phyloP scores from a whole-genome alignment of 176 grass and related monocot genomes.

The Lolium multiflorum region DNA sequence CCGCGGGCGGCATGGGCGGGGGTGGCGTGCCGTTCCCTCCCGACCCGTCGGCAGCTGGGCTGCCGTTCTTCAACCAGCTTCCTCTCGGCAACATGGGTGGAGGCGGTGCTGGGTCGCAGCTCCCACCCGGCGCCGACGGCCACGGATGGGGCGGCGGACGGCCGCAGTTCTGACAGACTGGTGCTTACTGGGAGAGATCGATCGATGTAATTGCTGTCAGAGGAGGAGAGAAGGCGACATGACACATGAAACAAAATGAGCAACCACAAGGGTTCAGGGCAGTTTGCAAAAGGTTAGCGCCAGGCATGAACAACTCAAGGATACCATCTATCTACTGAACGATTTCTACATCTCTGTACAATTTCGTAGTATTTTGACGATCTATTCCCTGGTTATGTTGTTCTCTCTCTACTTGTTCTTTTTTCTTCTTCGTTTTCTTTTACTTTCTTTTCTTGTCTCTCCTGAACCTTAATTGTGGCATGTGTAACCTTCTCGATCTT shows the following conservation, averaged over 20 bases:
- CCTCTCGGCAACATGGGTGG: slow-evolving; percentile 73
- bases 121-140: slow-evolving; percentile 68
- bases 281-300: slow-evolving; percentile 82
- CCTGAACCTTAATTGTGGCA: slow-evolving; percentile 50
- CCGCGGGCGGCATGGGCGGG: slow-evolving; percentile 48
- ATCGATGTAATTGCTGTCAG: slow-evolving; percentile 30
- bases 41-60: slow-evolving; percentile 71
- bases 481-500: slow-evolving; percentile 51
- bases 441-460: slow-evolving; percentile 29
- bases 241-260: slow-evolving; percentile 45
- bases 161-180: slow-evolving; percentile 66
- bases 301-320: slow-evolving; percentile 39
- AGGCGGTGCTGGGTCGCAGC: slow-evolving; percentile 49
- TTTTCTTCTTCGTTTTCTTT: neutral
- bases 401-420: slow-evolving; percentile 33
- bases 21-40: slow-evolving; percentile 58
- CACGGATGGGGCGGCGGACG: slow-evolving; percentile 59
- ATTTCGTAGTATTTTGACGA: slow-evolving; percentile 57
- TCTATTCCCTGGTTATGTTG: slow-evolving; percentile 51
- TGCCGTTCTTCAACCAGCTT: slow-evolving; percentile 88
- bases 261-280: slow-evolving; percentile 38
- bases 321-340: slow-evolving; percentile 51
- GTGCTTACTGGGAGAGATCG: neutral
- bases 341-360: slow-evolving; percentile 65
- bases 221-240: slow-evolving; percentile 42